A percentile compares a stretch with the other conserved stretches of the same genome.
Evolutionary conservation across 129 eudicot species (phyloP).

Genomic region (Artemisia tridentata): DNA sequence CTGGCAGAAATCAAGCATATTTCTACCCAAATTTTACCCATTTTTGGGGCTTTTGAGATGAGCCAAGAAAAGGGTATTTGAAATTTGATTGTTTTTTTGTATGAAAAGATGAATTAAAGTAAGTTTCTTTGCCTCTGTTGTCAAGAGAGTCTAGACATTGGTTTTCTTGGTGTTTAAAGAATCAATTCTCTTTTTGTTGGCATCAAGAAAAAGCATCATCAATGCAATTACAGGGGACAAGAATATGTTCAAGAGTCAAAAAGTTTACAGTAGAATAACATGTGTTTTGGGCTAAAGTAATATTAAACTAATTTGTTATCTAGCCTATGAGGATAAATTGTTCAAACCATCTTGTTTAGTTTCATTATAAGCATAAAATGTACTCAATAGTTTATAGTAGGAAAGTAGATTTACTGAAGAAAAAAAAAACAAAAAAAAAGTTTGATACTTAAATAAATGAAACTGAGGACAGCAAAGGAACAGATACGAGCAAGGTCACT

Average conservation of each 20-base stretch:
- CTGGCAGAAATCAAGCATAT: slow-evolving; percentile 71
- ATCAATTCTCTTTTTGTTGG: slow-evolving; percentile 35
- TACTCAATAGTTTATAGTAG: not conserved
- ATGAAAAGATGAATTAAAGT: slow-evolving; percentile 25
- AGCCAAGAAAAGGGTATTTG: slow-evolving; percentile 24
- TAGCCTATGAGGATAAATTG: not conserved
- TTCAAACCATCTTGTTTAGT: not conserved
- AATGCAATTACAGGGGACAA: slow-evolving; percentile 40
- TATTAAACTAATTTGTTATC: not conserved
- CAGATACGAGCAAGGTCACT: not conserved
- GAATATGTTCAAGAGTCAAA: slow-evolving; percentile 54
- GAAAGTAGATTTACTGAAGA: not conserved
- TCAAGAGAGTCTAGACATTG: slow-evolving; percentile 35
- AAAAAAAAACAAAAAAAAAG: not conserved
- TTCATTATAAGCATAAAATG: not conserved
- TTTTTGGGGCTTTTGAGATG: slow-evolving; percentile 33
- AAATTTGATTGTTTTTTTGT: slow-evolving; percentile 33
- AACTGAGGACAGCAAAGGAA: not conserved
- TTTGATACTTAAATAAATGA: too few species aligned
- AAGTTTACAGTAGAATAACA: slow-evolving; percentile 24
- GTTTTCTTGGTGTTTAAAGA: slow-evolving; percentile 24
- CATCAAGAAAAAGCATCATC: slow-evolving; percentile 26
- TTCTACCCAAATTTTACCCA: slow-evolving; percentile 84
- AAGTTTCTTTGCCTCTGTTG: slow-evolving; percentile 52
- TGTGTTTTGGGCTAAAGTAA: not conserved